phyloP scores from a whole-genome alignment of 140 eudicot species.

The Ambrosia hybrid region DNA sequence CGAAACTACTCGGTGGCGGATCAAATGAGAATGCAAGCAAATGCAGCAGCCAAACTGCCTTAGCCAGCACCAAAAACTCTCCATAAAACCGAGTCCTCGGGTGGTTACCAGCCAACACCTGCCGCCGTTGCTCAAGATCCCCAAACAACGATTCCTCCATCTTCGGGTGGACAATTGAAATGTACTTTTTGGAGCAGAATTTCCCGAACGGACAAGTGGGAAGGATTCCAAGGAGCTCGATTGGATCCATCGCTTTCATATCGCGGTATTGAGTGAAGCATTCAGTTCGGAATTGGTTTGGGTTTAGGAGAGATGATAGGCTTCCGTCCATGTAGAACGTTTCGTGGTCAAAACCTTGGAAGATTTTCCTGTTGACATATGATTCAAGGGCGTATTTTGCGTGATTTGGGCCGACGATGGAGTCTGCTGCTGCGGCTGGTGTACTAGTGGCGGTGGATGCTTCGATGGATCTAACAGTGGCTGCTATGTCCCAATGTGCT shows the following conservation, averaged over 20 bases:
- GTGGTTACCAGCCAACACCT: conserved; percentile 81
- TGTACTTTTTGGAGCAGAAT: conserved; percentile 82
- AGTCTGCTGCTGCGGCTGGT: conserved; percentile 33
- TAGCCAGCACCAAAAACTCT: conserved; percentile 73
- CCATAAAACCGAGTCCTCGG: conserved; percentile 86
- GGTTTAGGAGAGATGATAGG: conserved; percentile 81
- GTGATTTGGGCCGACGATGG: conserved; percentile 73
- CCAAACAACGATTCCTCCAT: conserved; percentile 98
- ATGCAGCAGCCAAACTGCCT: conserved; percentile 96
- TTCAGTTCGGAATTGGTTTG: conserved; percentile 78
- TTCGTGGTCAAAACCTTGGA: conserved; percentile 98
- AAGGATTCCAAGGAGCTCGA: conserved; percentile 83
- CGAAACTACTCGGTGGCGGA: conserved; percentile 87
- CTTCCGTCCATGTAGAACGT: conserved; percentile 99
- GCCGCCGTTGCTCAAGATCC: conserved; percentile 82
- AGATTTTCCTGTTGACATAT: conserved; percentile 74
- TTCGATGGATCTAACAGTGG: conserved; percentile 95
- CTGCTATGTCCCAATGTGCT: conserved; percentile 96
- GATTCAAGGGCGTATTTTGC: conserved; percentile 93
- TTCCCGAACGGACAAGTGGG: conserved; percentile 88
- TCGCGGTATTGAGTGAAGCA: conserved; percentile 91
- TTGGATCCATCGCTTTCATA: conserved; percentile 98
- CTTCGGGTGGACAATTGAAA: conserved; percentile 86
- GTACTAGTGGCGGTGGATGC: conserved; percentile 42
- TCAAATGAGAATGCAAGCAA: conserved; percentile 85